A percentile compares a stretch with the other conserved stretches of the same genome.
These are phyloP conservation scores for Colletotrichum sansevieriae DNA, from an alignment of 2,329 filamentous ascomycete species.

Conservation along the genomic window DNA sequence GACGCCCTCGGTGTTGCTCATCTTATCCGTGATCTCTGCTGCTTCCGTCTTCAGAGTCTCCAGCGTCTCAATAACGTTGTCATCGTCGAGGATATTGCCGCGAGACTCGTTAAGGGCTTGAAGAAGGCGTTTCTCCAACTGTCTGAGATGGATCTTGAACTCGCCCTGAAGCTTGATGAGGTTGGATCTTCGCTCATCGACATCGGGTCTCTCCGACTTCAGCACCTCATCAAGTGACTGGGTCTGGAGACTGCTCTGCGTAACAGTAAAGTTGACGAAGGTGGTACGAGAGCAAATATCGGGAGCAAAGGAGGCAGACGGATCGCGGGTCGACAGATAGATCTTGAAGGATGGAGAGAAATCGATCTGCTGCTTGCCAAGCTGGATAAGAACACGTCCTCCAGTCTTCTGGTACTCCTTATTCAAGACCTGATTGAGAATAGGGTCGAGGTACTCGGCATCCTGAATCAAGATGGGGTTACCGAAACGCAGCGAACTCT, in stretches of 20 bases:
- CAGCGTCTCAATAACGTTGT: slow-evolving; percentile 97
- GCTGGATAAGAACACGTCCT: slow-evolving; percentile 96
- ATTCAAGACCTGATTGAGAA: slow-evolving; percentile 98
- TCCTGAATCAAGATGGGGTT: slow-evolving; percentile 99
- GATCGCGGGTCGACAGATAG: slow-evolving; percentile 94
- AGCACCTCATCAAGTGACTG: slow-evolving; percentile 98
- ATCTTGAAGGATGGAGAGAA: slow-evolving; percentile 97
- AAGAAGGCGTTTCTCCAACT: slow-evolving; percentile 92
- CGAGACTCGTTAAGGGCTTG: slow-evolving; percentile 97
- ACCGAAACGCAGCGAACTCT: slow-evolving; percentile 96
- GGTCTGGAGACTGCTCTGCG: slow-evolving; percentile 97
- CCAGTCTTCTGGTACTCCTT: slow-evolving; percentile 99
- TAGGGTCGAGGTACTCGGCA: slow-evolving; percentile 95
- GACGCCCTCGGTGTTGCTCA: slow-evolving; percentile 95
- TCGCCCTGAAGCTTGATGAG: slow-evolving; percentile 99
- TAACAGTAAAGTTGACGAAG: slow-evolving; percentile 99
- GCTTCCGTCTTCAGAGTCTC: slow-evolving; percentile 99
- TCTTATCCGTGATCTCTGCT: slow-evolving; percentile 95
- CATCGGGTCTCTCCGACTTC: slow-evolving; percentile 96
- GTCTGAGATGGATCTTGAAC: slow-evolving; percentile 97
- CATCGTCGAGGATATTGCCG: slow-evolving; percentile 97
- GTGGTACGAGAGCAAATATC: slow-evolving; percentile 99
- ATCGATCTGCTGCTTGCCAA: slow-evolving; percentile 98
- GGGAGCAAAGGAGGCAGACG: slow-evolving; percentile 93
- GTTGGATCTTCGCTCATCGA: slow-evolving; percentile 95